Percentiles rank a stretch among this genome's conserved stretches.
Evolutionary conservation across 805 yeast species (phyloP).

Genomic region (Candida chauliodis): DNA sequence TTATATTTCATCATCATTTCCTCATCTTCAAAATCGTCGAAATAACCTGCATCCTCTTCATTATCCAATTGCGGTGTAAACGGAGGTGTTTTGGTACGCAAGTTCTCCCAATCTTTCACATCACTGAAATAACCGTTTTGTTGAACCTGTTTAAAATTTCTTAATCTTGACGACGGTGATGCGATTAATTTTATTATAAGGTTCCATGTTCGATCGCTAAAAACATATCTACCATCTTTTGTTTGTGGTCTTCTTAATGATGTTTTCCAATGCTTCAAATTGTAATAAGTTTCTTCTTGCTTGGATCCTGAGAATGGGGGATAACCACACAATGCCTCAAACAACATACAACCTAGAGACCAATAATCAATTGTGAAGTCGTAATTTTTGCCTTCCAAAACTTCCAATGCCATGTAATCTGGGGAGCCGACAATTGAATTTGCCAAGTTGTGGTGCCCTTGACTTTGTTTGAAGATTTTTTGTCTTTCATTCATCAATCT

Average conservation of each 20-base stretch:
- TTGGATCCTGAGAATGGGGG: constrained; percentile 95
- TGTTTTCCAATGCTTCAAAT: constrained; percentile 88
- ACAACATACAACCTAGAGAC: constrained; percentile 97
- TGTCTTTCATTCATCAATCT: constrained; percentile 86
- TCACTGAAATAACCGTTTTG: constrained; percentile 80
- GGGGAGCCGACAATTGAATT: constrained; percentile 97
- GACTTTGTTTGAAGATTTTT: constrained; percentile 76
- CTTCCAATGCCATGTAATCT: constrained; percentile 98
- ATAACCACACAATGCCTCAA: constrained; percentile 93
- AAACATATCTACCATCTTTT: constrained; percentile 86
- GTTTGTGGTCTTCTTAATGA: constrained; percentile 86
- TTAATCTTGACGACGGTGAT: constrained; percentile 68
- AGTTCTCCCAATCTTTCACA: constrained; percentile 61
- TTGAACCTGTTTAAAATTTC: constrained; percentile 77
- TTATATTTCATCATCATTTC: constrained; percentile 97
- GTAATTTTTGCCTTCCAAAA: constrained; percentile 86
- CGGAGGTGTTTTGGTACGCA: constrained; percentile 80
- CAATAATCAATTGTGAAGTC: constrained; percentile 98
- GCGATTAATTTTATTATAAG: constrained; percentile 77
- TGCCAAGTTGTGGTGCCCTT: constrained; percentile 79
- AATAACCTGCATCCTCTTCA: constrained; percentile 98
- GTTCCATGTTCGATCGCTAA: constrained; percentile 96
- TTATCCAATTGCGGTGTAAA: constrained; percentile 95
- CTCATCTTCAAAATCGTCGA: constrained; percentile 95
- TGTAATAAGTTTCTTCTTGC: constrained; percentile 92